phyloP scores from a whole-genome alignment of 805 yeast genomes.

The Wickerhamomyces bisporus region DNA sequence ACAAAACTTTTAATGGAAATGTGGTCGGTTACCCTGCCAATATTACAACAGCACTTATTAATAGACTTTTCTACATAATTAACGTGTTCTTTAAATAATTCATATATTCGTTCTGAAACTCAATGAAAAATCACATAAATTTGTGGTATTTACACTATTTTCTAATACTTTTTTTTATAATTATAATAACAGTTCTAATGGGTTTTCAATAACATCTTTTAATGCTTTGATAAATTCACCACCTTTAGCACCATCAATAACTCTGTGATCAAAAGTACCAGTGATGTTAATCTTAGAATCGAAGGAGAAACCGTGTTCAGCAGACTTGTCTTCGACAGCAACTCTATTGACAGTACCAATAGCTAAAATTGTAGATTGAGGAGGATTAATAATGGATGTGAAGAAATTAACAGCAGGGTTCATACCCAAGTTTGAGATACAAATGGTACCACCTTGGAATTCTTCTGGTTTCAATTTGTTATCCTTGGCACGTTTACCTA shows the following conservation, averaged over 20 bases:
- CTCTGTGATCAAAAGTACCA: conserved; percentile 97
- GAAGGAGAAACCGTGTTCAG: conserved; percentile 87
- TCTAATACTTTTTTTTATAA: neutral
- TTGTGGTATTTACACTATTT: too few species aligned
- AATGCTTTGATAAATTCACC: conserved; percentile 95
- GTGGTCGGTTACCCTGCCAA: too few species aligned
- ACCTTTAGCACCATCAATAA: conserved; percentile 95
- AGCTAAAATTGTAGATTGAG: conserved; percentile 92
- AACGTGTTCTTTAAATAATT: too few species aligned
- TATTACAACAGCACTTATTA: too few species aligned
- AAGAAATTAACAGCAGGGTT: conserved; percentile 87
- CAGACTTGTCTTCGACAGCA: conserved; percentile 88
- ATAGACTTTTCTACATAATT: too few species aligned
- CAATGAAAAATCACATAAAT: too few species aligned
- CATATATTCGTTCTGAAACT: too few species aligned
- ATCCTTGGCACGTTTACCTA: conserved; percentile 93
- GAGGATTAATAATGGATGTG: conserved; percentile 97
- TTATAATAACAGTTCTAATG: conserved; percentile 85
- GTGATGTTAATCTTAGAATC: conserved; percentile 89
- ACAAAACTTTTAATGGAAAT: too few species aligned
- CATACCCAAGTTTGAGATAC: conserved; percentile 99
- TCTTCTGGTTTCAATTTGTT: conserved; percentile 93
- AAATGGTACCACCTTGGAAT: conserved; percentile 98
- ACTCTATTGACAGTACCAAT: conserved; percentile 88
- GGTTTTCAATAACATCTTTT: conserved; percentile 90